Evolutionary conservation across 495 filamentous ascomycete species (phyloP), one percentile per base, ranked within the genome.

Genomic region (Amphirosellinia nigrospora): DNA sequence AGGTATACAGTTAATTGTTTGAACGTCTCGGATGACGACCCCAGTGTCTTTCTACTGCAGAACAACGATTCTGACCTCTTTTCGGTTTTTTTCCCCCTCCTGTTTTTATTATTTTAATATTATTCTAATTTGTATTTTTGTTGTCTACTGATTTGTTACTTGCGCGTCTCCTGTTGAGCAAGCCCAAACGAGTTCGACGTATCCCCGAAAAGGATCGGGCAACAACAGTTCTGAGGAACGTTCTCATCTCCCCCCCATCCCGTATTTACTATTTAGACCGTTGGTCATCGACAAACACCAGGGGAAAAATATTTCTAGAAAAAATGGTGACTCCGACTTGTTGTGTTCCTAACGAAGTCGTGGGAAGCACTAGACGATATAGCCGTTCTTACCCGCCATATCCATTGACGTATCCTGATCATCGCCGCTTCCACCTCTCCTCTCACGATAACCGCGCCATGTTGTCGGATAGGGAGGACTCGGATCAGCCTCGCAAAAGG

Each of bases 401-500:
- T 45, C 59, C 77, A 16, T 67, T 74, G n/a, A 65, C 75, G 55
- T 78, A 75, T 63, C 21, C 77, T 32, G 81, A 82, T 41, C 80
- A 81, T 46, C 80, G 79, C 30, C 79, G 79, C 53, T 75, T 67
- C 64, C 78, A 78, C 28, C 73, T 78, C 9, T 72, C 79, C 30
- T 74, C 73, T 11, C 79, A 80, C 73, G 79, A 82, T 48, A 72
- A 64, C 7, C 70, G 79, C 68, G 55, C 78, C 13, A 85, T 85
- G 83, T 71, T 78, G n/a, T 71, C 79, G n/a, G 83, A 84, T 36
- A 70, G 73, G 34, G 64, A 76, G 10, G 82, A 83, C 45, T 68
- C 78, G 13, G 82, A 85, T n/a, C 81, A 82, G 32, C 82, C 85
- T 56, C 80, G 86, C 50, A 86, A 86, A 75, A 77, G 91, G 64